Base-by-base conservation (phyloP, 257 asterid species). In the Henckelia pumila region DNA sequence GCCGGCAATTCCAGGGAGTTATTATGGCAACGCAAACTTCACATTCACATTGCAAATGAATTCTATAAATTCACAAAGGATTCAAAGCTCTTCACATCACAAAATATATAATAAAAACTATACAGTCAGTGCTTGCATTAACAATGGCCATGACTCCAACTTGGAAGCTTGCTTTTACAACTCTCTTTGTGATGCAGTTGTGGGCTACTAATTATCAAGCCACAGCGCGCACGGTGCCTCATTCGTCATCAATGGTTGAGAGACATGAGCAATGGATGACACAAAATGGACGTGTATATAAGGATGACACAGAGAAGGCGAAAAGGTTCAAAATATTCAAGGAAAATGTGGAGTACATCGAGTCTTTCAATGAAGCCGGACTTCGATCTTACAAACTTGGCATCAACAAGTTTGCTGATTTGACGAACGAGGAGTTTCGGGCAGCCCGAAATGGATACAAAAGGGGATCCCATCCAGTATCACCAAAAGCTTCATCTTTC, bases 251-350 rank as follows among this genome's bases (percentile, higher is more conserved):
- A 17, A 49, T 65, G 57, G 29, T 47, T 9, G 25, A 73, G 56
- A 73, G 23, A 59, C 66, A 65, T 40, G 72, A 73, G 19, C 24
- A 23, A n/a, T 73, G 72, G 72, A 57, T 64, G 30, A n/a, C 66
- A 32, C 60, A n/a, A 22, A 26, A 63, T 19, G 71, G 71, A 2
- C 66, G 67, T 28, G 77, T 49, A 21, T 73, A 73, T 40, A 59
- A 8, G 58, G 71, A 66, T 24, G 56, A 49, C 11, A 3, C 13
- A 21, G 77, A 73, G 55, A 28, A 16, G 55, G 21, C 20, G 8
- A 8, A 44, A 16, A 44, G 53, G 16, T 44, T 44, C 53, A 44
- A 16, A 14, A 44, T 44, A 47, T 73, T 66, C 77, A 28, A 28
- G 30, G 0, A 28, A 28, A 28, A 28, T 4, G 30, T 28, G 30